These are phyloP conservation scores for Tetracladium marchalianum DNA, from an alignment of 495 filamentous ascomycete species.

Conservation along the genomic window DNA sequence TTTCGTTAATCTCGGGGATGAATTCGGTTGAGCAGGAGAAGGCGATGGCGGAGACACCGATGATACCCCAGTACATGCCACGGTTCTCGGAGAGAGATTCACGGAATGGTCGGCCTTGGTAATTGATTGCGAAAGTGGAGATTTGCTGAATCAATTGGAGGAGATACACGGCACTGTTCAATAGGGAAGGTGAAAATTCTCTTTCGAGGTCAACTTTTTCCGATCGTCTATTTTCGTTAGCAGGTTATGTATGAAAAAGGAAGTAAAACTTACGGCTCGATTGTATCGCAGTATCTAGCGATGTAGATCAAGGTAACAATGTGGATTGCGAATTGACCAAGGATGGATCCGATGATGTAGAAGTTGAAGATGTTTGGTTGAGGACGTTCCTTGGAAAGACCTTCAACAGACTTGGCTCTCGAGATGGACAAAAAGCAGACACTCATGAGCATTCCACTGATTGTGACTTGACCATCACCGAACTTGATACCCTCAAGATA, in stretches of 20 bases:
- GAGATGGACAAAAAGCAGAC: conserved; percentile 98
- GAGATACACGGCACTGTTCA: conserved; percentile 96
- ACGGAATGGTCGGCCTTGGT: conserved; percentile 95
- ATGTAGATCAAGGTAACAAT: conserved; percentile 92
- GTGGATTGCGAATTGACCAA: conserved; percentile 96
- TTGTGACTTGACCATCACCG: conserved; percentile 95
- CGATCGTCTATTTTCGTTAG: conserved; percentile 45
- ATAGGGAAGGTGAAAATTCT: conserved; percentile 86
- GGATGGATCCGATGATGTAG: conserved; percentile 96
- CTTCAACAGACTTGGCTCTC: conserved; percentile 87
- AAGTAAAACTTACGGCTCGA: conserved; percentile 60
- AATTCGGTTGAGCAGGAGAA: conserved; percentile 97
- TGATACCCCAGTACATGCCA: conserved; percentile 95
- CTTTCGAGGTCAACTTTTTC: conserved; percentile 81
- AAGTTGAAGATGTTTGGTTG: conserved; percentile 99
- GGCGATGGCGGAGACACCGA: conserved; percentile 78
- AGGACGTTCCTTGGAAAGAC: conserved; percentile 90
- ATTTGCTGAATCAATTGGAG: conserved; percentile 98
- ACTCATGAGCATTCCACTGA: conserved; percentile 99
- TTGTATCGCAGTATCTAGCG: conserved; percentile 71
- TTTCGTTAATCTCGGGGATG: conserved; percentile 88
- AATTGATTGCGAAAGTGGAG: conserved; percentile 98
- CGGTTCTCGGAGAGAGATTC: conserved; percentile 91
- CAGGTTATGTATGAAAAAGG: neutral
- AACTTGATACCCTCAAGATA: conserved; percentile 99